Percentiles rank a stretch among this genome's conserved stretches.
Conservation (phyloP, 257 asterid species). For the Rhazya stricta region DNA sequence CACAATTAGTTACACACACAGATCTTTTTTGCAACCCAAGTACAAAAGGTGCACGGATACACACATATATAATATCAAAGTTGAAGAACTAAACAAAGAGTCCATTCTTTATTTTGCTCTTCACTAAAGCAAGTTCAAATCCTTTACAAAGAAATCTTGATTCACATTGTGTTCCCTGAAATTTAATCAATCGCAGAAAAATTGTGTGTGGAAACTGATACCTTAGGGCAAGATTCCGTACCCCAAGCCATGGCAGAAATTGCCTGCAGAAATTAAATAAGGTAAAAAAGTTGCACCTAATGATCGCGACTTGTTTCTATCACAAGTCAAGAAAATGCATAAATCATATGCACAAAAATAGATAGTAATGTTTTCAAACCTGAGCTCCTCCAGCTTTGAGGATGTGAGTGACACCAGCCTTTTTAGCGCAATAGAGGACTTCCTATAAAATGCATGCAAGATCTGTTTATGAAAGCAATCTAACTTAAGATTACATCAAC, state of each 20-base stretch:
- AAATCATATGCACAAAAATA: neutral
- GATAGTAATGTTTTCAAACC: constrained; percentile 35
- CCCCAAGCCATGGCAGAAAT: constrained; percentile 99
- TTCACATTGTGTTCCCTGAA: neutral
- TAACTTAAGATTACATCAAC: neutral
- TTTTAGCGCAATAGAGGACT: constrained; percentile 93
- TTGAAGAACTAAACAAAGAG: no score
- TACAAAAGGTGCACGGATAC: no score
- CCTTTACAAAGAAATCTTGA: neutral
- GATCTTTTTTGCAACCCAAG: no score
- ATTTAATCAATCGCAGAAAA: neutral
- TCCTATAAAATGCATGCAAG: constrained; percentile 42
- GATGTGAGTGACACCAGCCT: constrained; percentile 96
- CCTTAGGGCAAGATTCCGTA: constrained; percentile 96
- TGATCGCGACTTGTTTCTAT: neutral
- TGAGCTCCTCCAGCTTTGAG: constrained; percentile 99
- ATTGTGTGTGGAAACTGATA: constrained; percentile 28
- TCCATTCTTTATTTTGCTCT: no score
- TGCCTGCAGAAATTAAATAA: constrained; percentile 44
- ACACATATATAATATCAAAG: no score
- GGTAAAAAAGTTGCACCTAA: neutral
- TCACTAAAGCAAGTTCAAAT: neutral
- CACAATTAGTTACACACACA: no score
- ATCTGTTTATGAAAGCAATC: neutral
- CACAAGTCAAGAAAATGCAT: neutral